These are phyloP conservation scores for Kodamaea fukazawae DNA, from an alignment of 805 yeast species.

Conservation along the genomic window DNA sequence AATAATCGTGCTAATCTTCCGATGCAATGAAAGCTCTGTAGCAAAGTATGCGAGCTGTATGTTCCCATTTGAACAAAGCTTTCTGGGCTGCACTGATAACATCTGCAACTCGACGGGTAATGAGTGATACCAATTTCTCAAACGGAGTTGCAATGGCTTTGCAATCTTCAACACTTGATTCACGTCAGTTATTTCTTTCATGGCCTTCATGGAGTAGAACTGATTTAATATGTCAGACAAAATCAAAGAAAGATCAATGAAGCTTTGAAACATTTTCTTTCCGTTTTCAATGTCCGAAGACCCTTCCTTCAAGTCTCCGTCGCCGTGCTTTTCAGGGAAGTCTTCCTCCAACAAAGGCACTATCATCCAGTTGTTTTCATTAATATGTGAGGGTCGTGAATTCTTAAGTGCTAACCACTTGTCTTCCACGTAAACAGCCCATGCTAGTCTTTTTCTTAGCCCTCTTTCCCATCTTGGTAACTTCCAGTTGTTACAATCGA, in stretches of 20 bases:
- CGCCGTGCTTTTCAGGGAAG: constrained; percentile 69
- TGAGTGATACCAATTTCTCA: constrained; percentile 76
- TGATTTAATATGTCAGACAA: constrained; percentile 68
- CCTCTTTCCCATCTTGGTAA: constrained; percentile 95
- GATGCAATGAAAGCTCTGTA: constrained; percentile 81
- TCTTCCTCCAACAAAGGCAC: constrained; percentile 66
- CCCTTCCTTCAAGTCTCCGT: constrained; percentile 51
- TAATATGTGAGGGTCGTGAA: constrained; percentile 79
- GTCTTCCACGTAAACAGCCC: constrained; percentile 94
- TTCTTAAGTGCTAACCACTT: constrained; percentile 86
- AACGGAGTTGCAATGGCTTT: constrained; percentile 71
- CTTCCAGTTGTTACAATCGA: constrained; percentile 90
- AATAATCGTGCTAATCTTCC: constrained; percentile 65
- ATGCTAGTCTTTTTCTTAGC: constrained; percentile 79
- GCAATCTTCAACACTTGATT: constrained; percentile 72
- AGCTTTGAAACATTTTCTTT: constrained; percentile 61
- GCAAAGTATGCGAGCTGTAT: constrained; percentile 85
- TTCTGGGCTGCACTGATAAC: constrained; percentile 57
- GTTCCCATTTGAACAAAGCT: constrained; percentile 71
- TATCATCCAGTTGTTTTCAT: constrained; percentile 79
- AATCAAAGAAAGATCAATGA: constrained; percentile 64
- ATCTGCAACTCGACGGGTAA: constrained; percentile 63
- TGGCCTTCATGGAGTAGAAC: constrained; percentile 69
- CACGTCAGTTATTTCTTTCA: constrained; percentile 52
- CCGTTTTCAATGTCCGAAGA: constrained; percentile 72